Base-by-base conservation (phyloP, 1,284 basidiomycete species). In the Ganoderma sp. region DNA sequence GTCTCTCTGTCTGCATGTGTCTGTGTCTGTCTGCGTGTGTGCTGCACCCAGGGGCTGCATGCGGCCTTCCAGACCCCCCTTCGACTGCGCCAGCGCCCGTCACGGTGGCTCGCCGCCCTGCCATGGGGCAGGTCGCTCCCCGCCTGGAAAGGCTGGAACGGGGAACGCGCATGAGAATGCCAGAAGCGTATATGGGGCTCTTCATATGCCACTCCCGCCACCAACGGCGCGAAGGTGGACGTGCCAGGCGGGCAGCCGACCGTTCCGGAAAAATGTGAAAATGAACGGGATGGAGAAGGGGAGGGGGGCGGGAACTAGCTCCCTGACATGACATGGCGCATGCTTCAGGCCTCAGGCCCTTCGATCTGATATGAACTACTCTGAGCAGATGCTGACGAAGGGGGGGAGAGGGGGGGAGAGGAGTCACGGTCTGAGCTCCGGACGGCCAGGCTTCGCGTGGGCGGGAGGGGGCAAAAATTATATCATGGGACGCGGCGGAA, bases 401-500 rank as follows among this genome's bases (percentile, higher is more conserved):
- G 42, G 42, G 42, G 15, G 25, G 2, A 28, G 42, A 17, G 42
- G 15, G 15, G 2, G 15, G 15, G 42, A 17, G 42, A 17, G 37
- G 7, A 10, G 37, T 39, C 37, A 39, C 37, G 37, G 37, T 10
- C 17, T 50, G 48, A 22, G n/a, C 12, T 22, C 48, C 48, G 48
- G 48, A 22, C 22, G n/a, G n/a, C 48, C 48, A 22, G n/a, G n/a
- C 48, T 22, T 50, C 48, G 48, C 48, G 48, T 22, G 48, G 9
- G 48, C 32, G 32, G 32, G 32, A 32, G 32, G 3, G 17, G 22
- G 48, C 9, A 22, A 25, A 9, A 50, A 22, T 39, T 39, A 50
- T 50, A 50, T 50, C 48, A 50, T 50, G 48, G n/a, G 48, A 50
- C 48, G n/a, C 48, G 48, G 48, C 48, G 48, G 48, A 50, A 50